Evolutionary conservation across 139 green algal genomes (phyloP).

Genomic region (Eudorina sp.): DNA sequence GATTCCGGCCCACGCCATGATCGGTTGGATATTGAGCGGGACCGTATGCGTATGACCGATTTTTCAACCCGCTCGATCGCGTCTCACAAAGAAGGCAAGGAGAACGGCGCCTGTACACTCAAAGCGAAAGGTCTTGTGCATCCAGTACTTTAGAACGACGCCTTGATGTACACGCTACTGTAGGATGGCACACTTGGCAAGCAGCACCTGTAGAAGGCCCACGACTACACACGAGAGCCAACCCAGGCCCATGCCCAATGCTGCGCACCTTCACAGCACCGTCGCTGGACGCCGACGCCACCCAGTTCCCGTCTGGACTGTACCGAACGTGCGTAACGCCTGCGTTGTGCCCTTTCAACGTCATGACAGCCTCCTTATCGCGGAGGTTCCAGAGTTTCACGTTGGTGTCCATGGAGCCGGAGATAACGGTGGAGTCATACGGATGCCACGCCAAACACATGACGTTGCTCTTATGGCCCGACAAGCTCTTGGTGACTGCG

Average conservation of each 20-base stretch:
- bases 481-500: conserved; percentile 79
- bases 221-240: neutral
- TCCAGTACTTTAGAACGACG: too few relatives aligned
- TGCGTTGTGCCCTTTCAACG: conserved; percentile 82
- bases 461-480: conserved; percentile 80
- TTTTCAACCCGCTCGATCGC: too few relatives aligned
- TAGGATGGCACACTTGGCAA: too few relatives aligned
- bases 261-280: conserved; percentile 77
- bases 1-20: too few relatives aligned
- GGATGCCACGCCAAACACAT: conserved; percentile 80
- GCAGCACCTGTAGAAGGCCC: neutral
- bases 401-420: conserved; percentile 83
- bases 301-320: conserved; percentile 86
- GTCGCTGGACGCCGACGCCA: conserved; percentile 80
- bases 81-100: too few relatives aligned
- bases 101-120: too few relatives aligned
- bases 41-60: too few relatives aligned
- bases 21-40: too few relatives aligned
- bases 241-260: too few relatives aligned
- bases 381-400: conserved; percentile 89
- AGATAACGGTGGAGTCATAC: conserved; percentile 70
- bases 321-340: conserved; percentile 76
- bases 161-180: too few relatives aligned
- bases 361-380: conserved; percentile 76
- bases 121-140: too few relatives aligned